Evolutionary conservation across 805 yeast species (phyloP).

Genomic region (Kodamaea fukazawae): DNA sequence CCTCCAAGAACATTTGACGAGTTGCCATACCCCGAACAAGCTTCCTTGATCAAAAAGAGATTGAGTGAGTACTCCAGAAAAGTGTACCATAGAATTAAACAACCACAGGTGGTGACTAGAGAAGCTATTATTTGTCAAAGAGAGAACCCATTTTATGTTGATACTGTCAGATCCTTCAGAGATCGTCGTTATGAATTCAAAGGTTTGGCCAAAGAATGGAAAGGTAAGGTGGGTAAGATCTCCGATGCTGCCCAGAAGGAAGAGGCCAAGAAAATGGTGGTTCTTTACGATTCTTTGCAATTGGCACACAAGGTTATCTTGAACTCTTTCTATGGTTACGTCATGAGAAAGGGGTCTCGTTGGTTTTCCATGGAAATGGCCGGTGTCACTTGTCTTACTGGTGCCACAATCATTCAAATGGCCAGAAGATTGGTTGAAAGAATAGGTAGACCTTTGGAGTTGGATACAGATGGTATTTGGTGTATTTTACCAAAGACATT

Average conservation of each 20-base stretch:
- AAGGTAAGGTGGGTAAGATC: conserved; percentile 65
- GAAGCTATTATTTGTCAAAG: conserved; percentile 96
- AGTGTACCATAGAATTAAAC: conserved; percentile 77
- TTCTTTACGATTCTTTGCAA: conserved; percentile 91
- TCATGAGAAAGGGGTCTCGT: conserved; percentile 97
- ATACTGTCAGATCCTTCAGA: conserved; percentile 91
- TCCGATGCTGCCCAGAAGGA: conserved; percentile 63
- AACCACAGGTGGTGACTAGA: conserved; percentile 78
- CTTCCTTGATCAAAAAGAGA: conserved; percentile 68
- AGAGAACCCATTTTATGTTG: conserved; percentile 94
- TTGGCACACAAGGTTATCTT: conserved; percentile 95
- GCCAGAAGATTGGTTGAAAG: conserved; percentile 89
- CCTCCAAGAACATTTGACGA: conserved; percentile 72
- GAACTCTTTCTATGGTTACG: conserved; percentile 96
- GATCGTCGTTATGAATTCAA: conserved; percentile 96
- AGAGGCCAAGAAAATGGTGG: conserved; percentile 92
- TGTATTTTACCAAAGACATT: conserved; percentile 91
- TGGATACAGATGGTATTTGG: conserved; percentile 99
- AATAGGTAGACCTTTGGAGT: conserved; percentile 90
- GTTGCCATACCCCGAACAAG: conserved; percentile 74
- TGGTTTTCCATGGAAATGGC: conserved; percentile 99
- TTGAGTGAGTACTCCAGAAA: conserved; percentile 81
- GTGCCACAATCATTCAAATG: conserved; percentile 97
- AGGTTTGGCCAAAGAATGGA: conserved; percentile 92
- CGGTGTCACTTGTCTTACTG: conserved; percentile 96